These are phyloP conservation scores for Geoglossum cookeanum DNA, from an alignment of 2,329 filamentous ascomycete species.

Conservation along the genomic window DNA sequence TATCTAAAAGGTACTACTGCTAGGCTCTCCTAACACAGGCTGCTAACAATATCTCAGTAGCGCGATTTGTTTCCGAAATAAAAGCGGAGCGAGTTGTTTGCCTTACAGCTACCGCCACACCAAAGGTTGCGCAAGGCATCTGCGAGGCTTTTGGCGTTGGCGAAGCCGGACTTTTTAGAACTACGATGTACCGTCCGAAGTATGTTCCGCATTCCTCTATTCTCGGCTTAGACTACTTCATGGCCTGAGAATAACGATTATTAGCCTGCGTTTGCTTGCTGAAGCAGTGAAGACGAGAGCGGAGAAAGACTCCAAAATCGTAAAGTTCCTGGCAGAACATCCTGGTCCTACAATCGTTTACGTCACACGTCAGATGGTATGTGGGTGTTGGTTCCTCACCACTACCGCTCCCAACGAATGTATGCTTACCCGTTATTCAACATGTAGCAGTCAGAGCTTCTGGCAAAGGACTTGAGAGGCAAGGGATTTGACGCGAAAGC, in stretches of 20 bases:
- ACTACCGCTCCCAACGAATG: background rate
- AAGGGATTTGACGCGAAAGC: slow-evolving; percentile 24
- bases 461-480: slow-evolving; percentile 21
- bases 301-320: slow-evolving; percentile 27
- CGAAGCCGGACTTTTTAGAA: slow-evolving; percentile 33
- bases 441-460: slow-evolving; percentile 24
- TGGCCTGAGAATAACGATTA: background rate
- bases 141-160: slow-evolving; percentile 32
- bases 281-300: slow-evolving; percentile 23
- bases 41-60: slow-evolving; percentile 19
- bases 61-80: slow-evolving; percentile 35
- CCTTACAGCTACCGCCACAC: slow-evolving; percentile 40
- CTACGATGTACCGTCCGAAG: slow-evolving; percentile 39
- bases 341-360: slow-evolving; percentile 40
- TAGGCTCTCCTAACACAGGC: background rate
- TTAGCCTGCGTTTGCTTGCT: slow-evolving; percentile 32
- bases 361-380: slow-evolving; percentile 34
- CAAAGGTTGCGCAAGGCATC: slow-evolving; percentile 34
- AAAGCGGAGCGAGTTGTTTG: slow-evolving; percentile 39
- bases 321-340: slow-evolving; percentile 30
- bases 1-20: slow-evolving; percentile 26
- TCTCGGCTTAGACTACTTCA: too few species aligned
- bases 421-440: background rate
- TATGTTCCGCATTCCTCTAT: too few species aligned
- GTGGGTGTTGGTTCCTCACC: background rate